Conservation (phyloP, 345 rosid genomes). For the Syzygium jambos region DNA sequence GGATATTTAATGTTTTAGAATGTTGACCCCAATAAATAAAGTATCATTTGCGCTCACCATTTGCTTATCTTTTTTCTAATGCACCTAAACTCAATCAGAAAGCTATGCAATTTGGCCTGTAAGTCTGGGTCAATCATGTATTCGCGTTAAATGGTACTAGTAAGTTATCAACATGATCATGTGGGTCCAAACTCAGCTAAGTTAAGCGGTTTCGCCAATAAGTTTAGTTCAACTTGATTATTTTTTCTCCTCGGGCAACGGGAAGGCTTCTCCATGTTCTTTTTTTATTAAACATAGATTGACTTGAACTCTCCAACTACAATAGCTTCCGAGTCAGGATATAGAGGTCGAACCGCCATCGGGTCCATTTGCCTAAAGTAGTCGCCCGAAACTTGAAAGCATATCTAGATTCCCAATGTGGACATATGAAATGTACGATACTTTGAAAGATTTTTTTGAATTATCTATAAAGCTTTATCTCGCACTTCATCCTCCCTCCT, state of each 20-base stretch:
- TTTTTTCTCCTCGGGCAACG: neutral
- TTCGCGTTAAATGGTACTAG: neutral
- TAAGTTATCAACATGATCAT: neutral
- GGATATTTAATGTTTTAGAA: too few species aligned
- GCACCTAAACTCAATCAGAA: neutral
- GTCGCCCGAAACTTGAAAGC: neutral
- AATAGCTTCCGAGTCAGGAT: neutral
- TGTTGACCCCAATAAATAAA: neutral
- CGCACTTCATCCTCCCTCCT: too few species aligned
- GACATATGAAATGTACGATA: neutral
- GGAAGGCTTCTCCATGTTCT: neutral
- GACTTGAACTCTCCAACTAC: neutral
- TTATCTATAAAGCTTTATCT: neutral
- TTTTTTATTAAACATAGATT: neutral
- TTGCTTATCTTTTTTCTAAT: neutral
- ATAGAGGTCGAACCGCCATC: rapidly evolving
- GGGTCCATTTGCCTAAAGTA: neutral
- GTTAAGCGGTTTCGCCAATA: neutral
- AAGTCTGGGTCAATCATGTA: neutral
- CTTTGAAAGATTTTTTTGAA: neutral
- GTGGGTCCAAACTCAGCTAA: neutral
- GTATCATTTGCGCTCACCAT: too few species aligned
- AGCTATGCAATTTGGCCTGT: neutral
- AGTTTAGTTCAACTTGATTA: neutral
- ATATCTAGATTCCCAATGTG: neutral